Base-by-base conservation (phyloP, 2,329 filamentous ascomycete species). In the Pseudofabraea citricarpa region DNA sequence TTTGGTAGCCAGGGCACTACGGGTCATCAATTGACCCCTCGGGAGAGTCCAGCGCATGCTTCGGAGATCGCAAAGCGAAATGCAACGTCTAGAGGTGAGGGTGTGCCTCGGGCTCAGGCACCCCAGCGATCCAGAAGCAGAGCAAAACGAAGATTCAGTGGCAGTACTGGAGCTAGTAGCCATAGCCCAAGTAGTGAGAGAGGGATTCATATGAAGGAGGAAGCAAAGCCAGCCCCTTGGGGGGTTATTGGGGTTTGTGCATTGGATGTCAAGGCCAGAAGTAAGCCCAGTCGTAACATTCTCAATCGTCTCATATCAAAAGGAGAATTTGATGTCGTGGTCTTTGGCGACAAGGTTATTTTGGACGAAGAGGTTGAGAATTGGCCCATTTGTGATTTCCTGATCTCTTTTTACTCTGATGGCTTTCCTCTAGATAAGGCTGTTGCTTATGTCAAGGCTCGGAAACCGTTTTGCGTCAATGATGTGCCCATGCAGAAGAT, bases 281-380 rank as follows among this genome's bases (percentile, higher is more conserved):
- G 90, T 73, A 97, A 97, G 66, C 93, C 93, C 1, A 96, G 91
- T 61, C 79, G 94, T 53, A 97, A 95, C 60, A 98, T 98, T 54
- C 70, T 98, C 47, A 97, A 95, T 59, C 81, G 90, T 40, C 74
- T 98, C 16, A 91, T 96, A 52, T 81, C 87, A 24, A 90, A 94
- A 53, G 81, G 84, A 39, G 91, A 97, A 56, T 97, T 98, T 59
- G 91, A 98, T 58, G 90, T 97, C 19, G 85, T 95, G 49, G 91
- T 98, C 10, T 98, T 98, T 69, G 94, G 93, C 37, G 93, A 98
- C 70, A 98, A 98, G 68, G 91, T 96, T 33, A 98, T 98, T 54
- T 74, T 98, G 26, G 93, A 98, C 59, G 93, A 98, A 77, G 87
- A 87, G 50, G 85, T 96, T 44, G 90, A 95, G 66, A 95, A 96